Evolutionary conservation across 305 asterid species (phyloP), one percentile per base, ranked within the genome.

Genomic region (Fraxinus baroniana): DNA sequence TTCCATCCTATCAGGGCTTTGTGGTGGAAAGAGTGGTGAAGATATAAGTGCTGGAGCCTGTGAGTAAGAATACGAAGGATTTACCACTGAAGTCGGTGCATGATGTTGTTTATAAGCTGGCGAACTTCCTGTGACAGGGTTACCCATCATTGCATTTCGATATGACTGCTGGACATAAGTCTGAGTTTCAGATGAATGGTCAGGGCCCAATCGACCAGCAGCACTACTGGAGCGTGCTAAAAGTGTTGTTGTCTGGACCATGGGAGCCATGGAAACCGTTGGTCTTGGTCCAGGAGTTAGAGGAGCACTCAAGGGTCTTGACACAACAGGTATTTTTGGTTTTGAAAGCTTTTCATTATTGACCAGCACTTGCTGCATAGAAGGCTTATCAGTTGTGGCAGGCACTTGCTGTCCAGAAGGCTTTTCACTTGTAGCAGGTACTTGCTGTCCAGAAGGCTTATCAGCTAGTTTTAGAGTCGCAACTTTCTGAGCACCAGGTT

Each of bases 221-320:
- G 93, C 93, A 78, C 98, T 94, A 73, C 77, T 94, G 1, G 98
- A 94, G 37, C 98, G 98, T 17, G 97, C 87, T 49, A 92, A 84
- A 41, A 84, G 30, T 0, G 95, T 94, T 18, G 92, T 71, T 0
- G 95, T 84, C 57, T 89, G 96, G 87, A 88, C 89, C 90, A 85
- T 73, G 52, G 97, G 84, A 68, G 88, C 91, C 80, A 84, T 83
- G 30, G 93, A 89, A 76, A 91, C 86, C 78, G 92, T 74, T 24
- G 94, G 91, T 86, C 90, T 87, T 64, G 91, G 89, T 20, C 90
- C 94, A n/a, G 93, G 93, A 26, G 85, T 80, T 71, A 91, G 68
- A 84, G 98, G 98, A 82, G 96, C 95, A 84, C 98, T 97, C 83
- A 88, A 85, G 28, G 99, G 96, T 87, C 98, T 91, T n/a, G 98